phyloP scores from a whole-genome alignment of 1,284 basidiomycete genomes.

The Cryptococcus floricola region DNA sequence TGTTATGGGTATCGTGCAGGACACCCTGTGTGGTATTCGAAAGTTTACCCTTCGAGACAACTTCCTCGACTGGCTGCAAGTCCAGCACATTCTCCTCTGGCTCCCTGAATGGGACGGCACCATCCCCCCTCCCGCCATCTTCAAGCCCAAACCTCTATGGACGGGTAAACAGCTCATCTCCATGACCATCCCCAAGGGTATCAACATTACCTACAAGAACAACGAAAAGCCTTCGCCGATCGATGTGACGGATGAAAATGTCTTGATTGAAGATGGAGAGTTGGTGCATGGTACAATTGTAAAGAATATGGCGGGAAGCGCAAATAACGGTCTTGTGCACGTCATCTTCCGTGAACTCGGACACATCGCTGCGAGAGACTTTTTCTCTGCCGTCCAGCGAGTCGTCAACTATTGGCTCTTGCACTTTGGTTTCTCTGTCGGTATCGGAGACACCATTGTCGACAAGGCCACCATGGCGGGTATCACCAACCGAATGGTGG shows the following conservation, averaged over 20 bases:
- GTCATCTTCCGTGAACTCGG: slow-evolving; percentile 98
- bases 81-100: slow-evolving; percentile 98
- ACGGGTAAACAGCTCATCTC: slow-evolving; percentile 96
- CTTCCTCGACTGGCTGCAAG: slow-evolving; percentile 87
- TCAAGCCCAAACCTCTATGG: slow-evolving; percentile 97
- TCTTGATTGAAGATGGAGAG: slow-evolving; percentile 96
- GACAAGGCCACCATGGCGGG: slow-evolving; percentile 80
- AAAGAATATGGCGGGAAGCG: slow-evolving; percentile 96
- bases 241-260: slow-evolving; percentile 86
- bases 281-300: slow-evolving; percentile 93
- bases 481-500: slow-evolving; percentile 78
- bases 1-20: slow-evolving; percentile 99
- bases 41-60: slow-evolving; percentile 95
- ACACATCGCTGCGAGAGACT: slow-evolving; percentile 82
- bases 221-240: slow-evolving; percentile 75
- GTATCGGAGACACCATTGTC: slow-evolving; percentile 97
- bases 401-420: slow-evolving; percentile 98
- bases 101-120: slow-evolving; percentile 94
- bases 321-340: slow-evolving; percentile 91
- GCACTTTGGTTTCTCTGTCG: slow-evolving; percentile 98
- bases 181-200: slow-evolving; percentile 89
- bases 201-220: slow-evolving; percentile 74
- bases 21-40: slow-evolving; percentile 94
- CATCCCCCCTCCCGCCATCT: slow-evolving; percentile 85
- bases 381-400: slow-evolving; percentile 91